These are phyloP conservation scores for Leccinum angustisporum DNA, from an alignment of 1,284 basidiomycete species.

Conservation along the genomic window DNA sequence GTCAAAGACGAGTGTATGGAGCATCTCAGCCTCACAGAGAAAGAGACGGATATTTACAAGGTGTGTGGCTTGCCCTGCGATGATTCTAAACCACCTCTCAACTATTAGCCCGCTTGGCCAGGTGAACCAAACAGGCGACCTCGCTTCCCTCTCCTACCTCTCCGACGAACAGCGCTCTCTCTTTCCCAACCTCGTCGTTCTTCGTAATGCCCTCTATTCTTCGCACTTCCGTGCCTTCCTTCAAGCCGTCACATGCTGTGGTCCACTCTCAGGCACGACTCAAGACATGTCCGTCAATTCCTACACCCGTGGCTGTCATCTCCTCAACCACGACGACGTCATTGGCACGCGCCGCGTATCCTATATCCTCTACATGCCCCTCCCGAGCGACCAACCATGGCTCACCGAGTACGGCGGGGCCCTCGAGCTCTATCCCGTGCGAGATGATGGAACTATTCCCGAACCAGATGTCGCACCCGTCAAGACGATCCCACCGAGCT, in stretches of 20 bases:
- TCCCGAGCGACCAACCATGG: constrained; percentile 69
- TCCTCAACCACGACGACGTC: constrained; percentile 97
- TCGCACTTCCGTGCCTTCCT: constrained; percentile 82
- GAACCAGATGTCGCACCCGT: constrained; percentile 66
- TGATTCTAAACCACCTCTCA: background rate
- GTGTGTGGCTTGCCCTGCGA: constrained; percentile 40
- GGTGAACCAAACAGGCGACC: constrained; percentile 98
- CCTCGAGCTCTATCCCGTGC: constrained; percentile 89
- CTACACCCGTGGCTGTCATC: constrained; percentile 89
- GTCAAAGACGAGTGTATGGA: constrained; percentile 82
- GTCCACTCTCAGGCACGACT: constrained; percentile 87
- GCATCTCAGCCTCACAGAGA: constrained; percentile 91
- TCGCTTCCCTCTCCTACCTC: constrained; percentile 89
- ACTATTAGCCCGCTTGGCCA: constrained; percentile 33
- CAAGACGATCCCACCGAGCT: constrained; percentile 75
- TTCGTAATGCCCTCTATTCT: constrained; percentile 94
- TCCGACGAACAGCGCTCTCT: constrained; percentile 73
- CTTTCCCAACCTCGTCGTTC: constrained; percentile 75
- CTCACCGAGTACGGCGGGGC: constrained; percentile 90
- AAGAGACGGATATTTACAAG: constrained; percentile 99
- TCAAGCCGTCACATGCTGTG: constrained; percentile 89
- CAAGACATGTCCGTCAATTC: constrained; percentile 97
- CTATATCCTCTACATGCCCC: constrained; percentile 97
- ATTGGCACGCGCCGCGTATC: constrained; percentile 94
- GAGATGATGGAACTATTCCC: constrained; percentile 44